Evolutionary conservation across 139 green algal genomes (phyloP), one percentile per base, ranked within the genome.

Genomic region (Desmodesmus armatus): DNA sequence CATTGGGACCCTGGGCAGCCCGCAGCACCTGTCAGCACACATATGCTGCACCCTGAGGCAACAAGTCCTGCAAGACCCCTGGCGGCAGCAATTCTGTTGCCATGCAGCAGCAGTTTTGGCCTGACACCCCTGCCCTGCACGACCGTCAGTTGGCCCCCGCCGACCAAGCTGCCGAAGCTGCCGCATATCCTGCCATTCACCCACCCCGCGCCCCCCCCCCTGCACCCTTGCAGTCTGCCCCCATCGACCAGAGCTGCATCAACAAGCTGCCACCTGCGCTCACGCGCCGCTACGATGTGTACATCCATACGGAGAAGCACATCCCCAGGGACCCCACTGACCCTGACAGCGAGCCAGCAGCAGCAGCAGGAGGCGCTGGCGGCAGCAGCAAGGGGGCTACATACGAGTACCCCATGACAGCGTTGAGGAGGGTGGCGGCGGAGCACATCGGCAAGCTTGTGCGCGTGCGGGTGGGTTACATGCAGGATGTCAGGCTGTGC

Each of bases 371-470:
- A 43, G 31, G 79, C n/a, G n/a, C n/a, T n/a, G n/a, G n/a, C n/a
- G n/a, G n/a, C n/a, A n/a, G n/a, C n/a, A 43, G 23, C 6, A 60
- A 60, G 27, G n/a, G 33, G 27, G 78, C 82, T 27, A 83, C 31
- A 60, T 93, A 93, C 74, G 85, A 85, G 43, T 76, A 87, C 27
- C 60, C 73, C 13, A 29, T 91, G 17, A 89, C 89, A 19, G 39
- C 85, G 31, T 70, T 99, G 83, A 90, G 97, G 3, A 80, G 88
- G 0, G 91, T 99, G 23, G 87, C 71, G 11, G 91, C 97, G 39
- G 53, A 83, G 63, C 86, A 96, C 76, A 94, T 99, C 44, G 97
- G 97, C n/a, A 84, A 90, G 15, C 93, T 99, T 27, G 96, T 99
- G 15, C 92, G 85, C 0, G 89, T 99, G 41, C 88, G 88, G 90